phyloP scores from a whole-genome alignment of 2,329 filamentous ascomycete species.

The Ceratocystis colombiana region DNA sequence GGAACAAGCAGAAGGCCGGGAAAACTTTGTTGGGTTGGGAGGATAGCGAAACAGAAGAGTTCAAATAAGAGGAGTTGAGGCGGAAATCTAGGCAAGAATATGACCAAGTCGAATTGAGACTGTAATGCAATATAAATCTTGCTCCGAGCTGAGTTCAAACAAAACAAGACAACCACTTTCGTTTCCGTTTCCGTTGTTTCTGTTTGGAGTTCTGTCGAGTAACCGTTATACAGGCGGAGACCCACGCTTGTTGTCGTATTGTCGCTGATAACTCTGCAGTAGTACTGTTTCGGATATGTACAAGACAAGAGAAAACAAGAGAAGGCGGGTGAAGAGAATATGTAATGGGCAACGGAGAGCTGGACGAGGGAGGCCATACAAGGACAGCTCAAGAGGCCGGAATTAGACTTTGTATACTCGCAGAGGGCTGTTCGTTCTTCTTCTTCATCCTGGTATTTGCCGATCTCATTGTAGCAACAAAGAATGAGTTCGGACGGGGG shows the following conservation, averaged over 20 bases:
- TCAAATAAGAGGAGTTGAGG: too few species aligned
- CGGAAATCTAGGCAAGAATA: background rate
- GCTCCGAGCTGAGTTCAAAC: background rate
- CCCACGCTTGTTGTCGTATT: constrained; percentile 1
- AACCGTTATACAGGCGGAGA: background rate
- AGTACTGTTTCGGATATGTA: background rate
- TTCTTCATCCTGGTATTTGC: background rate
- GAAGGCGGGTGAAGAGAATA: background rate
- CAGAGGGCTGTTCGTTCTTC: background rate
- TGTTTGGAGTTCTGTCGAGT: constrained; percentile 12
- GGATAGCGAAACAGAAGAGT: background rate
- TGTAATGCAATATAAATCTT: background rate
- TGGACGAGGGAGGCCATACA: background rate
- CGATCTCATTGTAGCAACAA: background rate
- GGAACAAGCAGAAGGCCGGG: background rate
- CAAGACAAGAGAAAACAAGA: background rate
- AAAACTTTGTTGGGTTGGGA: background rate
- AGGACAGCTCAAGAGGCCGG: background rate
- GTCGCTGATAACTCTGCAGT: background rate
- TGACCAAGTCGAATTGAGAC: background rate
- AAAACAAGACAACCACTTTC: background rate
- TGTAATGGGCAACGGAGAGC: background rate
- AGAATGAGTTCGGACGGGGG: background rate
- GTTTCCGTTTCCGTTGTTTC: background rate
- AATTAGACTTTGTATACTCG: background rate